Base-by-base conservation (phyloP, 805 yeast genomes). In the Teunomyces stri region DNA sequence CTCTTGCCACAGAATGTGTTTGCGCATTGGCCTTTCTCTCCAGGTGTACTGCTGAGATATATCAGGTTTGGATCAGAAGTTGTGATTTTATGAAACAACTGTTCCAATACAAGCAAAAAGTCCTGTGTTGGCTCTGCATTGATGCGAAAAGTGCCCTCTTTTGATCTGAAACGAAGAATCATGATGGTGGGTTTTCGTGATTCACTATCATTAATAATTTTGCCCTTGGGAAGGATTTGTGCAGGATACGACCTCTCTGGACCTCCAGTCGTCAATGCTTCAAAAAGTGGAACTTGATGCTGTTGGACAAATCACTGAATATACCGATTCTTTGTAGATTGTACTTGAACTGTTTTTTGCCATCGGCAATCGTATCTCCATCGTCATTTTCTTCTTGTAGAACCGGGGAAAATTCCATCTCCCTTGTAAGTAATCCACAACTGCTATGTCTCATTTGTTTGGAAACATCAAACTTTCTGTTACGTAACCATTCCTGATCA, bases 131-230 rank as follows among this genome's bases (percentile, higher is more conserved):
- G 66, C 21, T 80, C 80, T 25, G 79, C 80, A 21, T 69, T 62
- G 30, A 87, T 76, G 46, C 98, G 78, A 61, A 80, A 81, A 79
- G 82, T 85, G 6, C 98, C 98, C 55, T 87, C 87, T 58, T 81
- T 88, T 25, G 94, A 75, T 59, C 96, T 78, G 66, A 94, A 89
- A 59, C 99, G 69, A 55, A 91, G 60, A 46, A 70, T 66, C 66
- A 64, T 54, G 20, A 38, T 30, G 30, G 28, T 43, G 31, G 36
- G 36, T 16, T 39, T 16, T 21, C n/a, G 12, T 15, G 11, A n/a
- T 29, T 13, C 12, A n/a, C 18, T 25, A 27, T 21, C 31, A 38
- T 18, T 11, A 22, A 38, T 16, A 12, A 22, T 20, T 37, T 37
- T 22, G 38, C 29, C 44, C 2, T 25, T 42, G 38, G 11, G n/a